phyloP scores from a whole-genome alignment of 495 filamentous ascomycete genomes.

The Podospora comata region DNA sequence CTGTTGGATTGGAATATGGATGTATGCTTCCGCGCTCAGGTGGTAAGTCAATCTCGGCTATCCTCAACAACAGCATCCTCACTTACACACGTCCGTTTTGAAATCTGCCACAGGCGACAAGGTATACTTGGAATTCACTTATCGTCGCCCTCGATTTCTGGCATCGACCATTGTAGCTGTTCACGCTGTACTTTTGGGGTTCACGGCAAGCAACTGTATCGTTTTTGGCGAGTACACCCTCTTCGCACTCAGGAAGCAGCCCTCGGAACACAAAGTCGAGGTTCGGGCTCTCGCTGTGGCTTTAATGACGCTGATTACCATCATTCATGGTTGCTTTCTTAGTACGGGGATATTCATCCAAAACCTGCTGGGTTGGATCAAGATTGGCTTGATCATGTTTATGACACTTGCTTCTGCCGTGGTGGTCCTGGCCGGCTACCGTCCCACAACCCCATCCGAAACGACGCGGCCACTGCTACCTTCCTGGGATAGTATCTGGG shows the following conservation, averaged over 20 bases:
- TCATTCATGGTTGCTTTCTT: conserved; percentile 60
- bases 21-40: conserved; percentile 70
- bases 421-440: conserved; percentile 46
- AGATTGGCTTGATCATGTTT: conserved; percentile 62
- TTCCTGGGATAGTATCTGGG: conserved; percentile 44
- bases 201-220: conserved; percentile 67
- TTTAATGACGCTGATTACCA: conserved; percentile 57
- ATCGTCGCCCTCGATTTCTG: conserved; percentile 64
- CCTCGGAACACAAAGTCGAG: conserved; percentile 43
- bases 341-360: conserved; percentile 63
- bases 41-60: conserved; percentile 42
- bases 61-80: neutral
- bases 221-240: conserved; percentile 69
- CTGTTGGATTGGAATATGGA: conserved; percentile 64
- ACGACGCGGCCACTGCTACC: neutral
- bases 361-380: conserved; percentile 64
- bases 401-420: conserved; percentile 58
- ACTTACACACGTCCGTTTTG: neutral
- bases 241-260: conserved; percentile 49
- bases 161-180: conserved; percentile 65
- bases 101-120: conserved; percentile 38
- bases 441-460: conserved; percentile 20
- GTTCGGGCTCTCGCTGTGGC: conserved; percentile 60
- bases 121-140: conserved; percentile 76
- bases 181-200: conserved; percentile 65